Evolutionary conservation across 768 basidiomycete genomes (phyloP).

Genomic region (Cubamyces lactineus): DNA sequence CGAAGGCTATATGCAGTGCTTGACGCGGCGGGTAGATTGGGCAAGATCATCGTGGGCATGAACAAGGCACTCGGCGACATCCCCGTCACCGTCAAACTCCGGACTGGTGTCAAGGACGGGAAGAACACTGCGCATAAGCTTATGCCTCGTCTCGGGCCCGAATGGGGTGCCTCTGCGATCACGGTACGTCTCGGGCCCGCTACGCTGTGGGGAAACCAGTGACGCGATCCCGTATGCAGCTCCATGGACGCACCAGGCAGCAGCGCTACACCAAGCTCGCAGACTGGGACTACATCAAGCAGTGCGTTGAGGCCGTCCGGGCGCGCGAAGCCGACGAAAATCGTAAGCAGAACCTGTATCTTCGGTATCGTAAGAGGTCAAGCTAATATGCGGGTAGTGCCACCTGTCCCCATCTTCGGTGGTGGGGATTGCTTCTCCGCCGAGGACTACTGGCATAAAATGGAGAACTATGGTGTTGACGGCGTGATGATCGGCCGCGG

Average conservation of each 20-base stretch:
- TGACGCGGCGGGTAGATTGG: conserved; percentile 79
- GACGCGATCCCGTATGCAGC: conserved; percentile 44
- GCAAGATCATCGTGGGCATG: conserved; percentile 90
- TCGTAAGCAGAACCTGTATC: conserved; percentile 46
- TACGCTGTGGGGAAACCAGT: neutral
- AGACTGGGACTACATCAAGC: conserved; percentile 93
- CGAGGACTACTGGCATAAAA: conserved; percentile 75
- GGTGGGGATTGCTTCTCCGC: conserved; percentile 95
- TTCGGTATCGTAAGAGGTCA: conserved; percentile 10
- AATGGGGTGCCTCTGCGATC: conserved; percentile 58
- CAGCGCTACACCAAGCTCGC: conserved; percentile 92
- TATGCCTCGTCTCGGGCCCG: conserved; percentile 71
- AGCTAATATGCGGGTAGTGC: conserved; percentile 49
- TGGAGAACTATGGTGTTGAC: conserved; percentile 84
- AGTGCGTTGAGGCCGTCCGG: conserved; percentile 83
- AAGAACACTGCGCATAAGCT: conserved; percentile 87
- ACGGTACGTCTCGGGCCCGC: conserved; percentile 42
- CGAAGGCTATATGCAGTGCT: conserved; percentile 57
- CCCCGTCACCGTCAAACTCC: conserved; percentile 88
- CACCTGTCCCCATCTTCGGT: conserved; percentile 92
- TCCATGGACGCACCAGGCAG: conserved; percentile 95
- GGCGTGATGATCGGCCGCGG: conserved; percentile 96
- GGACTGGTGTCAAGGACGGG: conserved; percentile 91
- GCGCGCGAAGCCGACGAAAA: conserved; percentile 70
- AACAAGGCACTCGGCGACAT: conserved; percentile 86